Conservation (phyloP, 768 basidiomycete genomes). For the Boletus sp. region DNA sequence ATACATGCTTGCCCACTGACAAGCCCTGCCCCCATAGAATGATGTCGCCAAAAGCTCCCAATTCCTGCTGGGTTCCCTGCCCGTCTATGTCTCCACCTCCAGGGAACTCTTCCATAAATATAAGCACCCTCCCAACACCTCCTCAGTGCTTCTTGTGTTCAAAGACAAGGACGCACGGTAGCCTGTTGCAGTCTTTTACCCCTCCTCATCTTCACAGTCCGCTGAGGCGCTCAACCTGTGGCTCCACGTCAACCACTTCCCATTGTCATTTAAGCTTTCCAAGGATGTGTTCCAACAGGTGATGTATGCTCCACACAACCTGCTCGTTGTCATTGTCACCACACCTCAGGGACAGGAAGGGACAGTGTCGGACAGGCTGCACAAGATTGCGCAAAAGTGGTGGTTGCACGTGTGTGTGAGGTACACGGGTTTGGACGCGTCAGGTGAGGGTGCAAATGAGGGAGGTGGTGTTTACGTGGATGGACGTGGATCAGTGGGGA, state of each 20-base stretch:
- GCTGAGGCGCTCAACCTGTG: slow-evolving; percentile 41
- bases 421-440: not conserved
- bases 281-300: slow-evolving; percentile 79
- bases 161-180: slow-evolving; percentile 53
- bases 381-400: slow-evolving; percentile 61
- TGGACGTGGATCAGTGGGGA: no score
- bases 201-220: slow-evolving; percentile 4
- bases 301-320: slow-evolving; percentile 76
- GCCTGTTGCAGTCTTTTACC: slow-evolving; percentile 45
- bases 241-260: slow-evolving; percentile 72
- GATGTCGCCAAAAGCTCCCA: slow-evolving; percentile 57
- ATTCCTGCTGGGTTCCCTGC: slow-evolving; percentile 47
- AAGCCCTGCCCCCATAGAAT: slow-evolving; percentile 33
- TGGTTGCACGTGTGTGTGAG: slow-evolving; percentile 27
- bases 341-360: slow-evolving; percentile 37
- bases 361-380: slow-evolving; percentile 46
- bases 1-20: not conserved
- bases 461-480: no score
- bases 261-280: slow-evolving; percentile 70
- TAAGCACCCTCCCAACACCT: slow-evolving; percentile 35
- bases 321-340: slow-evolving; percentile 77
- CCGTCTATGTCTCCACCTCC: slow-evolving; percentile 44
- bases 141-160: slow-evolving; percentile 67
- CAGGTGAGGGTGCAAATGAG: no score
- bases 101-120: slow-evolving; percentile 34